Evolutionary conservation across 371 early-diverging fungal genomes (phyloP).

Genomic region (Lichtheimia corymbifera): DNA sequence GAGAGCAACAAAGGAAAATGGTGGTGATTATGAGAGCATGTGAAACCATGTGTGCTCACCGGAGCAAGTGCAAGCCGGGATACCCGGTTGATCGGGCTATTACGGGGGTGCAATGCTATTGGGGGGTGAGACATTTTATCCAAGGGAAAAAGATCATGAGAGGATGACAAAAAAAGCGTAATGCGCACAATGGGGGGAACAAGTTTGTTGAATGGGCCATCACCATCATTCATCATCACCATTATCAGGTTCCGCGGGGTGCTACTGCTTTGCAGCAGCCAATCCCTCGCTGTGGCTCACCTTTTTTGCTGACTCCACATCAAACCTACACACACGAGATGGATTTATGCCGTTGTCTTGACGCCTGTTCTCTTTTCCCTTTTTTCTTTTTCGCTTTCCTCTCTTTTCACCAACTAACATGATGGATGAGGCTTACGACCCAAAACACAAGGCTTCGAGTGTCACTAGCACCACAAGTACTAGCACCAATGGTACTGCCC

Average conservation of each 20-base stretch:
- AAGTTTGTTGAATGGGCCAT: no score
- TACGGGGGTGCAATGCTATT: no score
- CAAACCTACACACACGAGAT: slow-evolving; percentile 12
- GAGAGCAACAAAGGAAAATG: no score
- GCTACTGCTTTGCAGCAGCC: no score
- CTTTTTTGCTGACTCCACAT: slow-evolving; percentile 16
- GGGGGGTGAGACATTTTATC: no score
- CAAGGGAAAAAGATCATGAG: no score
- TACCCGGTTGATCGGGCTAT: no score
- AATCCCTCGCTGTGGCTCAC: not conserved
- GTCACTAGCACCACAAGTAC: slow-evolving; percentile 19
- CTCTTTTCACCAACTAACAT: slow-evolving; percentile 8
- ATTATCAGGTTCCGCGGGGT: no score
- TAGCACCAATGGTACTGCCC: slow-evolving; percentile 16
- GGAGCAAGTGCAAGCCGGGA: no score
- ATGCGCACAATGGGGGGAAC: no score
- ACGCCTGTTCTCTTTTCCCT: slow-evolving; percentile 10
- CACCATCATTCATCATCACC: no score
- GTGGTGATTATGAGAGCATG: slow-evolving; percentile 1
- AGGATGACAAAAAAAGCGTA: no score
- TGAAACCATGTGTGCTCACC: slow-evolving; percentile 12
- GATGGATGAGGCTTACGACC: slow-evolving; percentile 28
- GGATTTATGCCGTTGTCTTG: slow-evolving; percentile 6
- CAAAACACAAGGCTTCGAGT: slow-evolving; percentile 19
- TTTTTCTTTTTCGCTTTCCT: slow-evolving; percentile 16